These are phyloP conservation scores for Metschnikowia similis DNA, from an alignment of 805 yeast species.

Conservation along the genomic window DNA sequence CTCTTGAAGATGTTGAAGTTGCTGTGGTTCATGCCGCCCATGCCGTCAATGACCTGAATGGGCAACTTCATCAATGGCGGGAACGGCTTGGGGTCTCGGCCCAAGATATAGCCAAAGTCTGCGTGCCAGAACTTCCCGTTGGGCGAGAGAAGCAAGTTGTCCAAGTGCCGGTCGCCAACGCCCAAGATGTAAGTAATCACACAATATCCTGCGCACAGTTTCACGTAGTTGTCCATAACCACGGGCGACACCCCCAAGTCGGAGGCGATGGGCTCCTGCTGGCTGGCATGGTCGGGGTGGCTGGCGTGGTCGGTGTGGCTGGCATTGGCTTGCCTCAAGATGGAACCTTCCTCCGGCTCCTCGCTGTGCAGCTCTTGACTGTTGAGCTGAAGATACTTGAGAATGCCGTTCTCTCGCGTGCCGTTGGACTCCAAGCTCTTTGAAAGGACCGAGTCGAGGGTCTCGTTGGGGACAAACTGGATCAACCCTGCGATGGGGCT, in stretches of 20 bases:
- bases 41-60: constrained; percentile 93
- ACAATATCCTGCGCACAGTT: constrained; percentile 97
- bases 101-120: constrained; percentile 94
- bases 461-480: constrained; percentile 90
- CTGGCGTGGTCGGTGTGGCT: background rate
- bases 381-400: constrained; percentile 64
- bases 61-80: constrained; percentile 98
- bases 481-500: constrained; percentile 89
- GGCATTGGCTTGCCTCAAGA: constrained; percentile 8
- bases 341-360: constrained; percentile 23
- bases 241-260: constrained; percentile 50
- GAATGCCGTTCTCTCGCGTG: constrained; percentile 57
- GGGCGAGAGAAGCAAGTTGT: constrained; percentile 74
- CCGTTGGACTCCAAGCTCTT: constrained; percentile 15
- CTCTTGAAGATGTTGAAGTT: constrained; percentile 84
- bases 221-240: constrained; percentile 89
- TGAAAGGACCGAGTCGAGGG: constrained; percentile 73
- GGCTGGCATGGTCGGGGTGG: constrained; percentile 21
- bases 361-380: constrained; percentile 29
- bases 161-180: constrained; percentile 96
- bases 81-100: constrained; percentile 97
- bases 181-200: constrained; percentile 92
- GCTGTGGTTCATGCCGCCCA: constrained; percentile 88
- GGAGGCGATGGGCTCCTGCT: constrained; percentile 29
- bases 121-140: constrained; percentile 93